Conservation (phyloP, 371 early-diverging fungal genomes). For the Apophysomyces ossiformis region DNA sequence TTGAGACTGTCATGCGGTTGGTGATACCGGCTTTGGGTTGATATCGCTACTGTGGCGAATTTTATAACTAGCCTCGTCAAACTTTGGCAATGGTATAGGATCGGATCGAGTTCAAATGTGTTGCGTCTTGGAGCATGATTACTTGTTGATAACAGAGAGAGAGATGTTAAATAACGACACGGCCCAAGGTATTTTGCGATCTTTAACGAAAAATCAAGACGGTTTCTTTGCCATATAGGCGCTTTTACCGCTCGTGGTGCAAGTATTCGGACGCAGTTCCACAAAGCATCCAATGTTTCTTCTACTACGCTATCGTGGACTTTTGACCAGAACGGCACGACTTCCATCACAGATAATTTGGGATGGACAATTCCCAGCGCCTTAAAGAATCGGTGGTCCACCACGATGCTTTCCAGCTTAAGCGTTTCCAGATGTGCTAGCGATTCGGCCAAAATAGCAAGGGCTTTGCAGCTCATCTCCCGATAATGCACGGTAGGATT, state of each 20-base stretch:
- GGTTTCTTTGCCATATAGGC: not conserved
- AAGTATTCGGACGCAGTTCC: not conserved
- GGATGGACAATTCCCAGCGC: not conserved
- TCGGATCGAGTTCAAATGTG: not conserved
- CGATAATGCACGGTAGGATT: not conserved
- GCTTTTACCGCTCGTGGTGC: not conserved
- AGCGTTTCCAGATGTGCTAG: not conserved
- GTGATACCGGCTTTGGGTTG: not conserved
- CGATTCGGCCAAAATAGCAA: constrained; percentile 23
- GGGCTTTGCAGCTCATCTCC: constrained; percentile 1
- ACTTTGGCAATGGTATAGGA: not conserved
- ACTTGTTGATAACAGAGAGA: not conserved
- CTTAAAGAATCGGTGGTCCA: not conserved
- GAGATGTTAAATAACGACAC: not conserved
- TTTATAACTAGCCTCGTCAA: not conserved
- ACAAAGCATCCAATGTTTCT: not conserved
- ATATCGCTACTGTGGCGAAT: not conserved
- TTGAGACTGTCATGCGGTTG: not conserved
- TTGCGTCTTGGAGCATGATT: not conserved
- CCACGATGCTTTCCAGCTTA: not conserved
- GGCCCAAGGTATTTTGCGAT: not conserved
- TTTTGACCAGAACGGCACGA: not conserved
- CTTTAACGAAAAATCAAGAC: not conserved
- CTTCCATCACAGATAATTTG: not conserved
- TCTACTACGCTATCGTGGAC: not conserved